Percentiles rank a stretch among this genome's conserved stretches.
phyloP scores from a whole-genome alignment of 163 green algal genomes.

The Scenedesmus sp. region DNA sequence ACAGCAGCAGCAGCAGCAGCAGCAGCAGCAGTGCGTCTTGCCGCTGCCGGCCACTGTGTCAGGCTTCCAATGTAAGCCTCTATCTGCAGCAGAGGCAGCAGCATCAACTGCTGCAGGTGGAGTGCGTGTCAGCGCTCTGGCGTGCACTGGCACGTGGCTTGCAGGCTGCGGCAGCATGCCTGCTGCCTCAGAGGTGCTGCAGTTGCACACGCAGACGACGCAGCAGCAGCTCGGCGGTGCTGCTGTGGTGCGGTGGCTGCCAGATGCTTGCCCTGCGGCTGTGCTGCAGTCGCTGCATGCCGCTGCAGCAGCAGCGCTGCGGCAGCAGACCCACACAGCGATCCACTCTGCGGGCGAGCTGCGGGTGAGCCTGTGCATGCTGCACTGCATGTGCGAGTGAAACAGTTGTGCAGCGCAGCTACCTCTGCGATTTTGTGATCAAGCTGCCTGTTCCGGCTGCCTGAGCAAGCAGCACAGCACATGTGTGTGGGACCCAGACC shows the following conservation, averaged over 20 bases:
- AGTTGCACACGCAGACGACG: background rate
- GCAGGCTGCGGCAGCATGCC: background rate
- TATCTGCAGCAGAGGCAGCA: slow-evolving; percentile 20
- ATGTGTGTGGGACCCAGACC: too few relatives aligned
- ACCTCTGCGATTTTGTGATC: too few relatives aligned
- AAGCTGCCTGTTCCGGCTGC: too few relatives aligned
- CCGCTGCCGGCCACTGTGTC: background rate
- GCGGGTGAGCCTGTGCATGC: background rate
- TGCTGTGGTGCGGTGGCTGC: background rate
- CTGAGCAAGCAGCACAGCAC: too few relatives aligned
- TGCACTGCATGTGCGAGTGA: background rate
- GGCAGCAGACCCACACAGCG: background rate
- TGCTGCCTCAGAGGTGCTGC: slow-evolving; percentile 13
- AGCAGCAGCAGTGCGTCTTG: background rate
- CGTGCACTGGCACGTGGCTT: background rate
- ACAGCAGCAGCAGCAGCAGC: background rate
- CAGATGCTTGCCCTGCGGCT: slow-evolving; percentile 17
- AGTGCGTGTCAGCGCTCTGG: background rate
- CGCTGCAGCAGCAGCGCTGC: background rate
- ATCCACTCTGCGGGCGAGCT: background rate
- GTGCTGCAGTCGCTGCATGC: slow-evolving; percentile 10
- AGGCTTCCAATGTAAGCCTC: background rate
- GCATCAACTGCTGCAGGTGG: background rate
- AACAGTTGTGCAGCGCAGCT: background rate
- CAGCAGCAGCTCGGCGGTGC: background rate